Percentiles rank a stretch among this genome's conserved stretches.
Evolutionary conservation across 495 filamentous ascomycete species (phyloP).

Genomic region (Aspergillus haitiensis): DNA sequence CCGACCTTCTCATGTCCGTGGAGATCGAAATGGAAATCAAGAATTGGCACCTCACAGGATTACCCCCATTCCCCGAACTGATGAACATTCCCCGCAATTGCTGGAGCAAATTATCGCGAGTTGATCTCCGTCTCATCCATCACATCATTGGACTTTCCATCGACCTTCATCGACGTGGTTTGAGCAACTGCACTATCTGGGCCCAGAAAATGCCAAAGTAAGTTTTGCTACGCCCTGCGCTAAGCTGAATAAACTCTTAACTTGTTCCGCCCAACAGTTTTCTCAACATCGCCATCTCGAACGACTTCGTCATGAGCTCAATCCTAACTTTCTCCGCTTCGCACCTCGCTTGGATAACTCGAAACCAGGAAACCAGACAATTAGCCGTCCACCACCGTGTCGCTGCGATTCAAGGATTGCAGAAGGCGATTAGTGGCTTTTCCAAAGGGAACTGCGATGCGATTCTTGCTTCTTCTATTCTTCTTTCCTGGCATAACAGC

Average conservation of each 20-base stretch:
- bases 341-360: constrained; percentile 83
- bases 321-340: constrained; percentile 87
- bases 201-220: constrained; percentile 90
- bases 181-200: constrained; percentile 85
- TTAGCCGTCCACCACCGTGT: constrained; percentile 85
- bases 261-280: constrained; percentile 56
- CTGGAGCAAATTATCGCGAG: constrained; percentile 63
- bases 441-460: constrained; percentile 87
- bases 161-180: constrained; percentile 72
- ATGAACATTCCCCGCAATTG: constrained; percentile 62
- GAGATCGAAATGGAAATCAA: constrained; percentile 79
- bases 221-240: constrained; percentile 31
- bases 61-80: constrained; percentile 84
- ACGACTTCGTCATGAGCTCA: constrained; percentile 90
- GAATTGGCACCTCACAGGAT: constrained; percentile 77
- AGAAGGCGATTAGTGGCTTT: constrained; percentile 82
- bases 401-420: constrained; percentile 80
- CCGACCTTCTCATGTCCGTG: constrained; percentile 79
- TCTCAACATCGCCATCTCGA: constrained; percentile 73
- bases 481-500: constrained; percentile 93
- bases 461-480: constrained; percentile 85
- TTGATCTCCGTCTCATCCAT: constrained; percentile 84
- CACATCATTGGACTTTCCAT: constrained; percentile 85
- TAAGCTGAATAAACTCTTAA: not conserved
- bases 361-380: constrained; percentile 77